phyloP scores from a whole-genome alignment of 352 stramenopile species.

The Pythium vanterpoolii region DNA sequence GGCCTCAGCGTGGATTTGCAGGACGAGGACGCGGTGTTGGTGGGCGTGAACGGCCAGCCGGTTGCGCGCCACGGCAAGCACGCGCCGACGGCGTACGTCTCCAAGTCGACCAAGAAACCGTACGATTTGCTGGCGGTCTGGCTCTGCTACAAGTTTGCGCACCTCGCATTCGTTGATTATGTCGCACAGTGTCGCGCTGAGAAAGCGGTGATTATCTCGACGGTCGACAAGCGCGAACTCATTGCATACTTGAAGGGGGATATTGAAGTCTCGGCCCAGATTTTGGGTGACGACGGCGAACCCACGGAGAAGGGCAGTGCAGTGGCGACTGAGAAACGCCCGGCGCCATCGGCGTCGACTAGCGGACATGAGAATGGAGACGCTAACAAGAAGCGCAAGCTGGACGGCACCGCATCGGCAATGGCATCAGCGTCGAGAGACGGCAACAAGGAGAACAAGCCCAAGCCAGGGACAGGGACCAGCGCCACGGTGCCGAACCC shows the following conservation, averaged over 20 bases:
- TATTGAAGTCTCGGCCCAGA: conserved; percentile 76
- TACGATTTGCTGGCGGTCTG: conserved; percentile 81
- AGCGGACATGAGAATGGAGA: conserved; percentile 9
- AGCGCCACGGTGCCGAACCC: background rate
- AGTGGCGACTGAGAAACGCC: background rate
- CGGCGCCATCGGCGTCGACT: conserved; percentile 12
- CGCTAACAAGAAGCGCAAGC: conserved; percentile 21
- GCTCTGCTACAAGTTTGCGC: conserved; percentile 76
- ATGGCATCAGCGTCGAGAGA: conserved; percentile 13
- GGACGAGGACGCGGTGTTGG: conserved; percentile 58
- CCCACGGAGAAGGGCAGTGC: conserved; percentile 6
- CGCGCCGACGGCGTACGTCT: conserved; percentile 68
- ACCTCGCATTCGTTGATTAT: conserved; percentile 79
- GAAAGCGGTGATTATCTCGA: conserved; percentile 79
- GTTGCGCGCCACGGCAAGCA: conserved; percentile 61
- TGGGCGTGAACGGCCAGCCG: conserved; percentile 43
- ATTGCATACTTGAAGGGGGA: conserved; percentile 83
- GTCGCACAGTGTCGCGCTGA: conserved; percentile 78
- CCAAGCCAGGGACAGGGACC: background rate
- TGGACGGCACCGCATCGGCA: conserved; percentile 11
- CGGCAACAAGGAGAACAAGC: conserved; percentile 42
- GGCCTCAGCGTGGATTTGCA: conserved; percentile 55
- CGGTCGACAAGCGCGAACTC: conserved; percentile 87
- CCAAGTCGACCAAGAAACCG: conserved; percentile 75
- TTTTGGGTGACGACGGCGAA: conserved; percentile 31